phyloP scores from a whole-genome alignment of 208 protist genomes.

The Crithidia bombi region DNA sequence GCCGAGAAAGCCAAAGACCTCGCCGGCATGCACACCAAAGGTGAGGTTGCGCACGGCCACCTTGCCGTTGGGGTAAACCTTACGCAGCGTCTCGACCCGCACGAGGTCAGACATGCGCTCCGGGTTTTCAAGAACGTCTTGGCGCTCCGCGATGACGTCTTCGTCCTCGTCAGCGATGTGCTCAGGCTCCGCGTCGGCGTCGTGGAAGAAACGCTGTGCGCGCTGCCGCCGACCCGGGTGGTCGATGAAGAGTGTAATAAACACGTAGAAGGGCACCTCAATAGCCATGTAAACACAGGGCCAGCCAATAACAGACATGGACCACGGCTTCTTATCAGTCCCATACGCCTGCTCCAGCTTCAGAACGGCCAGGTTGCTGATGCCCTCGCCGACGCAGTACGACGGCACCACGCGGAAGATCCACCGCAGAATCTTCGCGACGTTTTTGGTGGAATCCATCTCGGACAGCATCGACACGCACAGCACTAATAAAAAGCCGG shows the following conservation, averaged over 20 bases:
- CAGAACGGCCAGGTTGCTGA: conserved; percentile 62
- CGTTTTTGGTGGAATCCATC: conserved; percentile 45
- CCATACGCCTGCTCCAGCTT: conserved; percentile 35
- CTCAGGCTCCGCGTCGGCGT: conserved; percentile 36
- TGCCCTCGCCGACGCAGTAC: conserved; percentile 81
- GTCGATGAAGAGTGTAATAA: conserved; percentile 74
- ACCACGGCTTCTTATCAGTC: conserved; percentile 36
- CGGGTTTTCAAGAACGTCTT: conserved; percentile 37
- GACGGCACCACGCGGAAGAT: conserved; percentile 73
- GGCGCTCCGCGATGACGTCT: conserved; percentile 47
- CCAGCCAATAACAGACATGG: conserved; percentile 53
- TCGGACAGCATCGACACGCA: conserved; percentile 54
- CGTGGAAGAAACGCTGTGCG: conserved; percentile 33
- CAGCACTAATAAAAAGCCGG: conserved; percentile 76
- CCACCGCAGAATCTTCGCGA: conserved; percentile 45
- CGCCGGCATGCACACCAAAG: conserved; percentile 70
- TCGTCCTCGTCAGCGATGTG: conserved; percentile 45
- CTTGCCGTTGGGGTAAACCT: conserved; percentile 70
- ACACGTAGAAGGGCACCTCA: conserved; percentile 57
- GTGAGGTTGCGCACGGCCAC: conserved; percentile 72
- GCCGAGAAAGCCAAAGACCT: conserved; percentile 90
- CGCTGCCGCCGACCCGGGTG: conserved; percentile 54
- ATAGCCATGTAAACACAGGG: conserved; percentile 66
- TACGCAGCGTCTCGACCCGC: conserved; percentile 58
- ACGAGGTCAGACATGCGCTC: conserved; percentile 50